Conservation (phyloP, 2,329 filamentous ascomycete species). For the Sarocladium strictum region DNA sequence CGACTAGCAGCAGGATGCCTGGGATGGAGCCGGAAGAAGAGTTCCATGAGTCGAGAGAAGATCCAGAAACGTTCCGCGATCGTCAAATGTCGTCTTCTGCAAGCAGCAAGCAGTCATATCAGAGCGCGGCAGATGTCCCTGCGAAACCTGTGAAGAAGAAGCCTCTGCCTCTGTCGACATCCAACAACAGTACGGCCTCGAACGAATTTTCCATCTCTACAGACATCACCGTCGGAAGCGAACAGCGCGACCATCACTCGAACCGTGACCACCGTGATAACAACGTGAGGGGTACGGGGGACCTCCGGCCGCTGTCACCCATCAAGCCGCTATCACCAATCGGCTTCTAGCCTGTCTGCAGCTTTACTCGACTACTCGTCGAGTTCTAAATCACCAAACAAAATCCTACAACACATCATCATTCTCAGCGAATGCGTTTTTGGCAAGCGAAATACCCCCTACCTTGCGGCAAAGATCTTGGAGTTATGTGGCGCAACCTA, state of each 20-base stretch:
- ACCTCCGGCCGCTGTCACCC: conserved; percentile 54
- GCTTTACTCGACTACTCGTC: too few species aligned
- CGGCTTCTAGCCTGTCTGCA: conserved; percentile 46
- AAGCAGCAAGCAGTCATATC: conserved; percentile 15
- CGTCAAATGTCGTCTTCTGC: conserved; percentile 6
- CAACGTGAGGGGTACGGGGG: conserved; percentile 23
- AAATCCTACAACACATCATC: not conserved
- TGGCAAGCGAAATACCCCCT: conserved; percentile 7
- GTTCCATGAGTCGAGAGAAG: conserved; percentile 6
- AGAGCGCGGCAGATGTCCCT: conserved; percentile 13
- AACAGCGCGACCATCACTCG: conserved; percentile 19
- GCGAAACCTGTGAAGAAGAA: conserved; percentile 7
- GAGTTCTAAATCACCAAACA: too few species aligned
- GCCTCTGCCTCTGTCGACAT: conserved; percentile 13
- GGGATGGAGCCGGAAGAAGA: not conserved
- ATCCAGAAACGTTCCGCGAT: not conserved
- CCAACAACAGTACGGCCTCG: conserved; percentile 38
- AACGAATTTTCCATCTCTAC: conserved; percentile 38
- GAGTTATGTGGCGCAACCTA: not conserved
- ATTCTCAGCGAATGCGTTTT: not conserved
- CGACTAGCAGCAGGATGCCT: not conserved
- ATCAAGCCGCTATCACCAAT: conserved; percentile 61
- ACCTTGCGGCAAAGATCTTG: not conserved
- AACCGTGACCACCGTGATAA: conserved; percentile 1
- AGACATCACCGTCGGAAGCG: conserved; percentile 39